phyloP scores from a whole-genome alignment of 2,329 filamentous ascomycete genomes.

The Fusarium multiceps region DNA sequence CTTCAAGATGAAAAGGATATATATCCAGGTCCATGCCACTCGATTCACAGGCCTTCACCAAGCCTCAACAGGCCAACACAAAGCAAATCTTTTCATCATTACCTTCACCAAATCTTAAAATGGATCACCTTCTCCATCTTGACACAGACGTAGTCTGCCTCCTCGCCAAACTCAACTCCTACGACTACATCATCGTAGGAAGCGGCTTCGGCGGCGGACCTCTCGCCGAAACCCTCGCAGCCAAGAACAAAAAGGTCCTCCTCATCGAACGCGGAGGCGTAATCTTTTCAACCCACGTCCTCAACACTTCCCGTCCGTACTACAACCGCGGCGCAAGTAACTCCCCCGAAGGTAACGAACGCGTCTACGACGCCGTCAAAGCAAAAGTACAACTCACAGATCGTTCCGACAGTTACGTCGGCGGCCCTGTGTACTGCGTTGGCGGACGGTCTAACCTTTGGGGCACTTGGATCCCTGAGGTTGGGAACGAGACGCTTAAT shows the following conservation, averaged over 20 bases:
- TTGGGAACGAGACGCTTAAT: conserved; percentile 12
- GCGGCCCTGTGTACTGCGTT: conserved; percentile 31
- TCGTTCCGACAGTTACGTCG: conserved; percentile 30
- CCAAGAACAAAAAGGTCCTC: conserved; percentile 26
- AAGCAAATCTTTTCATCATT: background rate
- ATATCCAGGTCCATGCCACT: too few species aligned
- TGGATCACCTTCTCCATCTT: conserved; percentile 34
- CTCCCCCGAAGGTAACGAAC: conserved; percentile 34
- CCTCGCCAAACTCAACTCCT: conserved; percentile 28
- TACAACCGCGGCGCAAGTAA: conserved; percentile 34
- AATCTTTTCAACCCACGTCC: conserved; percentile 36
- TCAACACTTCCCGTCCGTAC: conserved; percentile 33
- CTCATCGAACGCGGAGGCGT: conserved; percentile 31
- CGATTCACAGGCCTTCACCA: too few species aligned
- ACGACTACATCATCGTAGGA: conserved; percentile 37
- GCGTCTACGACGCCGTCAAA: conserved; percentile 34
- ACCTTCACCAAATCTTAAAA: background rate
- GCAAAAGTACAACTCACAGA: conserved; percentile 33
- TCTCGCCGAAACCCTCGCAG: conserved; percentile 21
- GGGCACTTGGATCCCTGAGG: conserved; percentile 33
- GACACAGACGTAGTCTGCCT: conserved; percentile 33
- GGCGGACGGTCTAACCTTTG: conserved; percentile 31
- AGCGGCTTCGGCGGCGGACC: conserved; percentile 32
- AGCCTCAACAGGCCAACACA: too few species aligned
- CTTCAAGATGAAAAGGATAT: too few species aligned